Percentiles rank a stretch among this genome's conserved stretches.
Evolutionary conservation across 805 yeast species (phyloP).

Genomic region (Ogataea pilisensis): DNA sequence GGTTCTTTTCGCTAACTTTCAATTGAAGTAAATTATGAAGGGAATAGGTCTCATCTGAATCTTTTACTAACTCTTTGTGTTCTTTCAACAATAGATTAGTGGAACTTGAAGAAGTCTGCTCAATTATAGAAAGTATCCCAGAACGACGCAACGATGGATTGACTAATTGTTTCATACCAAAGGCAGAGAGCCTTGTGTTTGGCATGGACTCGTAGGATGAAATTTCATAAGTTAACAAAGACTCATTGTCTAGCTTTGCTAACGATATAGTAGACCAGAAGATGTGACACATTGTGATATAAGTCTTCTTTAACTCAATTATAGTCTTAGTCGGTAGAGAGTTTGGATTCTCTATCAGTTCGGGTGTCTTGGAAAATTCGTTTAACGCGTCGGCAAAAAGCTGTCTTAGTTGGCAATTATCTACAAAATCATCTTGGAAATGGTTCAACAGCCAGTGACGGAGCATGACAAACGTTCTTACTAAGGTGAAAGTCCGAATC

Average conservation of each 20-base stretch:
- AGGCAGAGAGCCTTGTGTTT: conserved; percentile 31
- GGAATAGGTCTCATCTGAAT: conserved; percentile 1
- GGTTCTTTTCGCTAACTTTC: neutral
- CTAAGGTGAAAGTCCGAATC: conserved; percentile 61
- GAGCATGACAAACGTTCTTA: conserved; percentile 80
- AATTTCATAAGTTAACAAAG: conserved; percentile 20
- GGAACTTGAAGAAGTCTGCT: conserved; percentile 22
- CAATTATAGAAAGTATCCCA: conserved; percentile 33
- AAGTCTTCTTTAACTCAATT: conserved; percentile 32
- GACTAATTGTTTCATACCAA: conserved; percentile 35
- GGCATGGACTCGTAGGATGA: conserved; percentile 26
- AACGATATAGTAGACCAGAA: conserved; percentile 31
- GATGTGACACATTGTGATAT: conserved; percentile 27
- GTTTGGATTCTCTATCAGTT: conserved; percentile 11
- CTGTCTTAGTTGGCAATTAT: conserved; percentile 43
- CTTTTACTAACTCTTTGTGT: conserved; percentile 10
- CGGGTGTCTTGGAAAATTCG: conserved; percentile 29
- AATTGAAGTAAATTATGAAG: conserved; percentile 5
- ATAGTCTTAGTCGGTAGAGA: conserved; percentile 26
- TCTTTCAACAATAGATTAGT: conserved; percentile 21
- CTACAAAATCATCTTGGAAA: conserved; percentile 78
- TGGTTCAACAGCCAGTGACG: conserved; percentile 90
- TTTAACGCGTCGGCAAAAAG: conserved; percentile 41
- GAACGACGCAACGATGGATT: conserved; percentile 41
- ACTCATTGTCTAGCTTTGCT: conserved; percentile 17